Conservation (phyloP, 306 rosid species). For the barrel medic (Medicago truncatula) region DNA sequence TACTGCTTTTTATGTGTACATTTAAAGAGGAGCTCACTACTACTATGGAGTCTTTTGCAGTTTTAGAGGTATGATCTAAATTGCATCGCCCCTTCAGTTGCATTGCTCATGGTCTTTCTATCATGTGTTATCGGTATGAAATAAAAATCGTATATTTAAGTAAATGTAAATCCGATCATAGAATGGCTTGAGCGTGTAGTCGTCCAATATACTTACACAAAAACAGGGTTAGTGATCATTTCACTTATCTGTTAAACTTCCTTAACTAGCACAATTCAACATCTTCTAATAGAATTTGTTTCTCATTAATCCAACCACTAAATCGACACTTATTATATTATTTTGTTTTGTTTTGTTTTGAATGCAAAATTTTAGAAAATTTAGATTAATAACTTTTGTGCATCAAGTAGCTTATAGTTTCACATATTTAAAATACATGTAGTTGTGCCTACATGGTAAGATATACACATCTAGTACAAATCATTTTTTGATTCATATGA, state of each 20-base stretch:
- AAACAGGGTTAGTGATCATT: background rate
- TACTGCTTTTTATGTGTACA: slow-evolving; percentile 74
- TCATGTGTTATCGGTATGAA: slow-evolving; percentile 5
- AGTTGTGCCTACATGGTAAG: background rate
- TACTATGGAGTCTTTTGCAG: slow-evolving; percentile 68
- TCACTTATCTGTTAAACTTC: slow-evolving; percentile 1
- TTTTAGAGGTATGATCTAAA: slow-evolving; percentile 70
- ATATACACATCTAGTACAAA: background rate
- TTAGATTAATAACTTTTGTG: background rate
- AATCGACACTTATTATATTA: background rate
- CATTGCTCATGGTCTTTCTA: slow-evolving; percentile 37
- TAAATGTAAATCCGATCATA: slow-evolving; percentile 13
- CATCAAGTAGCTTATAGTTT: background rate
- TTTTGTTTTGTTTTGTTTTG: background rate
- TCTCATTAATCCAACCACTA: background rate
- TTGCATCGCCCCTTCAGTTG: slow-evolving; percentile 31
- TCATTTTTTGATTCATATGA: background rate
- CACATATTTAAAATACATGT: slow-evolving; percentile 1
- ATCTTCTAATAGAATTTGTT: background rate
- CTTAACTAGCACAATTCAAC: slow-evolving; percentile 9
- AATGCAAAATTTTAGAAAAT: background rate
- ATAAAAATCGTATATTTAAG: slow-evolving; percentile 7
- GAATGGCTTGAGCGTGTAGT: background rate
- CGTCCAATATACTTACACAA: background rate
- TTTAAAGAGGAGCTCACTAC: slow-evolving; percentile 76